Base-by-base conservation (phyloP, 2,329 filamentous ascomycete genomes). In the Rutstroemia sp. region DNA sequence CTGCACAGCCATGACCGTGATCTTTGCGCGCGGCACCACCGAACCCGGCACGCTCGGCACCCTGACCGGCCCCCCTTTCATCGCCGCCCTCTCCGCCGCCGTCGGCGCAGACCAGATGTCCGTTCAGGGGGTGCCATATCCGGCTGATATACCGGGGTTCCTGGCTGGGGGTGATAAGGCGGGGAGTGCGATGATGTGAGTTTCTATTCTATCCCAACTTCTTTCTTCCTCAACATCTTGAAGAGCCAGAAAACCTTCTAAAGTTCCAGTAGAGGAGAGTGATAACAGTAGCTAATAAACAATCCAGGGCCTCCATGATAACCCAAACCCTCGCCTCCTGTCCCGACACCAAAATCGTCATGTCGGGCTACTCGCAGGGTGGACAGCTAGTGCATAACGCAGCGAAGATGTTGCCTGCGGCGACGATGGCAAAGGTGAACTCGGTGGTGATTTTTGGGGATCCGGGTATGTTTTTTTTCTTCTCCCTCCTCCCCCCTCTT, bases 51-150 rank as follows among this genome's bases (percentile, higher is more conserved):
- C 46, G 14, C 54, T 57, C 10, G 65, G 65, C 12, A 58, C 63
- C 14, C 34, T 68, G 12, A 59, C 65, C 2, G 64, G 65, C 3
- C 65, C 65, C 4, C 60, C 64, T 1, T 61, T 67, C 37, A 64
- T 66, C 50, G 55, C 51, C 5, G 64, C 65, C 42, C 70, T 68
- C 53, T 76, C 79, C 6, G 21, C 47, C 23, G 8, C 38, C 58
- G 27, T 8, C 27, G 27, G 69, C 79, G 58, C 75, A 74, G 17
- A 68, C 66, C 7, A 68, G 41, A 74, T 75, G 51, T 64, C 75
- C 2, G 72, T 81, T 9, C 79, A 81, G 66, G 80, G 79, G 47
- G 76, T 82, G 21, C 68, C 75, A 19, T 83, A 82, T 62, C 69
- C 74, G 1, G 79, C 79, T 5, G 67, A 70, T 54, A 57, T 74